A percentile compares a stretch with the other conserved stretches of the same genome.
phyloP scores from a whole-genome alignment of 768 basidiomycete species.

The Cystoderma amianthinum region DNA sequence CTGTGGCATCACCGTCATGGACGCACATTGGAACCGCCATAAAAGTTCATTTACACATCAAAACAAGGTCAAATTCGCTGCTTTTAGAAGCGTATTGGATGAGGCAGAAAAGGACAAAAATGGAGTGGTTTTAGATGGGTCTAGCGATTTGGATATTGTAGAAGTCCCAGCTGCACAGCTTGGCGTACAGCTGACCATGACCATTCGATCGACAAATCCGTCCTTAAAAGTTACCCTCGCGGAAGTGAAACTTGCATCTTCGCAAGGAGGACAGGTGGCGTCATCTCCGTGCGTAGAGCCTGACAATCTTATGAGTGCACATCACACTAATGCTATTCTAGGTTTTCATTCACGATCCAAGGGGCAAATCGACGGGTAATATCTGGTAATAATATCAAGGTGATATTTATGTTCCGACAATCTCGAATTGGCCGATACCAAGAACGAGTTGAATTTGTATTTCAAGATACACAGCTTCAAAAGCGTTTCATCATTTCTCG shows the following conservation, averaged over 20 bases:
- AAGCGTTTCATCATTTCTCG: conserved; percentile 45
- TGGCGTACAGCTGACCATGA: conserved; percentile 12
- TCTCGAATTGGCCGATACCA: conserved; percentile 38
- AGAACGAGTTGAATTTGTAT: conserved; percentile 45
- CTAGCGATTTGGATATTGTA: conserved; percentile 46
- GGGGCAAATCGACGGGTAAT: conserved; percentile 14
- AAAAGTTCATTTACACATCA: conserved; percentile 19
- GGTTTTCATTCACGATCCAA: conserved; percentile 15
- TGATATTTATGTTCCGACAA: conserved; percentile 27
- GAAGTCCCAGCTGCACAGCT: conserved; percentile 22
- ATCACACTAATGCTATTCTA: conserved; percentile 3
- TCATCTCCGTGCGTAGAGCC: too few species aligned
- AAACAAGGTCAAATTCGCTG: conserved; percentile 26
- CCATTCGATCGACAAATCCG: conserved; percentile 21
- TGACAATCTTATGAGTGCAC: not conserved
- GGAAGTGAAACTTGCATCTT: conserved; percentile 14
- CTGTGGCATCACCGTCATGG: conserved; percentile 17
- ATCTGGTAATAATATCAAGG: conserved; percentile 12
- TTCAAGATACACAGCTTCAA: conserved; percentile 36
- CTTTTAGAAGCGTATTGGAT: conserved; percentile 35
- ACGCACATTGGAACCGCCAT: conserved; percentile 26
- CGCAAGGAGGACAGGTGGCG: too few species aligned
- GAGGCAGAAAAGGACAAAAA: conserved; percentile 51
- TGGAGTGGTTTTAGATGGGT: conserved; percentile 35
- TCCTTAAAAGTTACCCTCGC: conserved; percentile 19